A percentile compares a stretch with the other conserved stretches of the same genome.
Conservation (phyloP, 768 basidiomycete species). For the Agaricus blazei region DNA sequence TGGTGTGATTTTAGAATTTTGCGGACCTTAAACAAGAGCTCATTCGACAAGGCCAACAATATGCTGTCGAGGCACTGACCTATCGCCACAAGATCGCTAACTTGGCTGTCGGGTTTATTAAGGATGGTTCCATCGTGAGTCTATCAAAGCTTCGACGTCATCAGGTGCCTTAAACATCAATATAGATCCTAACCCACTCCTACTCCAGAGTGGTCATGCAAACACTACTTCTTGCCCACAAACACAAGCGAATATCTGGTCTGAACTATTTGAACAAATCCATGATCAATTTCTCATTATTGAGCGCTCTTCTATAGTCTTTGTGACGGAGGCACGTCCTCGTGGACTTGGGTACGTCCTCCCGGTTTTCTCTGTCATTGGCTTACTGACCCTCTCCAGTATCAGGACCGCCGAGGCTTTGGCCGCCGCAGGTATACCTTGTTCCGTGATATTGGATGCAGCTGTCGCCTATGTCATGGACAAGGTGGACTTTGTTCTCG, state of each 20-base stretch:
- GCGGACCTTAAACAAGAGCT: constrained; percentile 78
- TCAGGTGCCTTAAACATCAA: constrained; percentile 8
- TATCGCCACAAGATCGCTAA: constrained; percentile 90
- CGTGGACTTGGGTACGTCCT: constrained; percentile 74
- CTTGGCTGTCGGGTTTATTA: constrained; percentile 86
- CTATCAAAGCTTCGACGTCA: constrained; percentile 3
- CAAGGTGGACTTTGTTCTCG: constrained; percentile 90
- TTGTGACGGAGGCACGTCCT: constrained; percentile 95
- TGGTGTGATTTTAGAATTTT: constrained; percentile 57
- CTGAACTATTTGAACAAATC: constrained; percentile 15
- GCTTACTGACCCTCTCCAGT: constrained; percentile 35
- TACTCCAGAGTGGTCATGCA: constrained; percentile 96
- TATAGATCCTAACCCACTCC: constrained; percentile 92
- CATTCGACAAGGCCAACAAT: constrained; percentile 74
- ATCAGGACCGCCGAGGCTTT: constrained; percentile 88
- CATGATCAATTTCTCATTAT: constrained; percentile 14
- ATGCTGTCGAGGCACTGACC: constrained; percentile 71
- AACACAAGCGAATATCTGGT: constrained; percentile 86
- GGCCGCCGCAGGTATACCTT: constrained; percentile 87
- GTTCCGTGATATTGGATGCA: constrained; percentile 91
- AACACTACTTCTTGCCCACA: constrained; percentile 85
- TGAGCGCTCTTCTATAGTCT: constrained; percentile 47
- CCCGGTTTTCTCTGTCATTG: constrained; percentile 12
- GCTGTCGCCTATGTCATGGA: constrained; percentile 98
- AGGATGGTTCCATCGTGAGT: constrained; percentile 86